Conservation (phyloP, 2,329 filamentous ascomycete genomes). For the Leptodontidium sp. region DNA sequence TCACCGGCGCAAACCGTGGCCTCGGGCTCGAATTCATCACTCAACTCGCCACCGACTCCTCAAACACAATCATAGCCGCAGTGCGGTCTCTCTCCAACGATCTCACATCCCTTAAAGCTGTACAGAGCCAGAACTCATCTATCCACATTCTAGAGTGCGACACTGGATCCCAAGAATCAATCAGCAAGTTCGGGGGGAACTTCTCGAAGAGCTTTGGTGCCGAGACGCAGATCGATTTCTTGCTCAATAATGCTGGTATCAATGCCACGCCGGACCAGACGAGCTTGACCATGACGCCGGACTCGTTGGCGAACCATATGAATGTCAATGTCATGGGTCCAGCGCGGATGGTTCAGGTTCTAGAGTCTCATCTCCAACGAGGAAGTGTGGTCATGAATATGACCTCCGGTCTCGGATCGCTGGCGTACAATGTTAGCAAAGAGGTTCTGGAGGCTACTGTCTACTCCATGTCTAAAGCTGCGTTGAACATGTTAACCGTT, state of each 20-base stretch:
- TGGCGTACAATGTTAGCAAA: conserved; percentile 16
- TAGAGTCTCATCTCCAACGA: conserved; percentile 36
- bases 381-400: conserved; percentile 37
- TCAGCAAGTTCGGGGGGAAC: conserved; percentile 48
- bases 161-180: conserved; percentile 48
- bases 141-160: conserved; percentile 53
- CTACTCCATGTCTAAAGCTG: conserved; percentile 36
- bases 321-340: conserved; percentile 57
- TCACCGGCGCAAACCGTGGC: conserved; percentile 30
- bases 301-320: conserved; percentile 51
- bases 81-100: conserved; percentile 48
- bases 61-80: conserved; percentile 51
- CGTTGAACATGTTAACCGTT: conserved; percentile 34
- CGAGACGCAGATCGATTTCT: conserved; percentile 49
- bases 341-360: conserved; percentile 53
- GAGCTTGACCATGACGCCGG: conserved; percentile 50
- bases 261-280: conserved; percentile 50
- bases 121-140: conserved; percentile 39
- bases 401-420: conserved; percentile 22
- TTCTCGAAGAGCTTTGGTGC: conserved; percentile 45
- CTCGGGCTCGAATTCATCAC: conserved; percentile 28
- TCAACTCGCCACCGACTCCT: conserved; percentile 42
- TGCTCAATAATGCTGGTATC: conserved; percentile 54
- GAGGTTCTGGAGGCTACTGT: conserved; percentile 10
- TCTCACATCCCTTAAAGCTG: conserved; percentile 43